A percentile compares a stretch with the other conserved stretches of the same genome.
Evolutionary conservation across 176 grass and related monocot species (phyloP).

Genomic region (Leersia perrieri): DNA sequence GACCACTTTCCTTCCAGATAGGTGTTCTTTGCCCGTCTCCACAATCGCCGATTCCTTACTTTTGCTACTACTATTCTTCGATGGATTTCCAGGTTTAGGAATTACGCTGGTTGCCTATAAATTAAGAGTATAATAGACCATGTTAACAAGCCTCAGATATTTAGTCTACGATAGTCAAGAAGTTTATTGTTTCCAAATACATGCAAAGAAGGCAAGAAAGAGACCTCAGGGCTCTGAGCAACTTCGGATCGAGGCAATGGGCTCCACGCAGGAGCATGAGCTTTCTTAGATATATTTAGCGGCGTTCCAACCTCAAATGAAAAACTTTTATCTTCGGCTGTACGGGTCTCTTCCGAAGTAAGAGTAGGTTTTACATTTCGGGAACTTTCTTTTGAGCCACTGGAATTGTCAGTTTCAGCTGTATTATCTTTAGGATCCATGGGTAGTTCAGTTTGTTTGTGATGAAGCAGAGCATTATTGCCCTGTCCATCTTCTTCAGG

Average conservation of each 20-base stretch:
- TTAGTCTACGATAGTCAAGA: background rate
- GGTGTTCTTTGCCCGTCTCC: constrained; percentile 41
- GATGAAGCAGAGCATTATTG: constrained; percentile 20
- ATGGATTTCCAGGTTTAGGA: constrained; percentile 36
- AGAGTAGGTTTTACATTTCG: constrained; percentile 29
- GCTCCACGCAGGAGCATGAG: constrained; percentile 51
- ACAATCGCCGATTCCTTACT: constrained; percentile 26
- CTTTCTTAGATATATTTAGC: constrained; percentile 57
- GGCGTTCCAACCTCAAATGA: constrained; percentile 69
- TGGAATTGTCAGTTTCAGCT: constrained; percentile 26
- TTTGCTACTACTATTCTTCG: constrained; percentile 41
- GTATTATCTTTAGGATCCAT: constrained; percentile 46
- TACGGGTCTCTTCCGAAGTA: constrained; percentile 43
- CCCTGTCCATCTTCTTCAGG: constrained; percentile 39
- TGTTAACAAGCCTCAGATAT: constrained; percentile 14
- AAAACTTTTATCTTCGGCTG: constrained; percentile 69
- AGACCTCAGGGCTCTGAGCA: constrained; percentile 53
- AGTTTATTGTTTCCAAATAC: background rate
- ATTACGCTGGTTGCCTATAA: constrained; percentile 52
- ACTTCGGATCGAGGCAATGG: constrained; percentile 44
- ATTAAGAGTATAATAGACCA: constrained; percentile 20
- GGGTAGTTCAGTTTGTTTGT: background rate
- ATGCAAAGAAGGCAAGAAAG: background rate
- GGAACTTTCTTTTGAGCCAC: constrained; percentile 29
- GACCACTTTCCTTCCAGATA: constrained; percentile 28